Base-by-base conservation (phyloP, 75 land plant genomes). In the Cryptomeria japonica region DNA sequence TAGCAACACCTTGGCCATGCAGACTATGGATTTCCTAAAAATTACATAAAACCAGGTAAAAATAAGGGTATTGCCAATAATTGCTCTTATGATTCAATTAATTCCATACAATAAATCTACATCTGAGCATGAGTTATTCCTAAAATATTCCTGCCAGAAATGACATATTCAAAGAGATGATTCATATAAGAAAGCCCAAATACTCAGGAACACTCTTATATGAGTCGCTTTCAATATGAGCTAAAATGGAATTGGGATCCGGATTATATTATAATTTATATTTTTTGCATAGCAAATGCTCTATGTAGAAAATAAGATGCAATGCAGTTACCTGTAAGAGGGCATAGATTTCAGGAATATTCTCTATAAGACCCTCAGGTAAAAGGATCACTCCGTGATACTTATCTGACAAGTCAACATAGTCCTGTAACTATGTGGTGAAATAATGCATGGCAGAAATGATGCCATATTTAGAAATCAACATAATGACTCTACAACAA, bases 271-370 rank as follows among this genome's bases (percentile, higher is more conserved):
- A 25, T 44, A 44, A 44, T 58, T 19, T 25, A 25, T 64, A 25
- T 6, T 34, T 75, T 75, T 82, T 46, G 51, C 32, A 82, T 22
- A 31, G 5, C 12, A 41, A 82, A 39, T 79, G 14, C 53, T 46
- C 28, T 46, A 46, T 9, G 1, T n/a, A 46, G 84, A 46, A 44
- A 82, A 82, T 18, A 19, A 82, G 47, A 82, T 44, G 41, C 32
- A 15, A 46, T 46, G 51, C n/a, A 82, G 46, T 34, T 90, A 98
- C 99, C 94, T 98, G 97, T 87, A 98, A 89, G 13, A 98, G 94
- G 28, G 99, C 99, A 94, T 97, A 97, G n/a, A 97, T 89, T 94
- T 98, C 99, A 77, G 99, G 99, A 91, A 98, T 98, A 87, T 92
- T 97, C 89, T 97, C 99, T 39, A 98, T 95, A 25, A 98, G 94